Percentiles rank a stretch among this genome's conserved stretches.
These are phyloP conservation scores for Cercospora beticola DNA, from an alignment of 2,329 filamentous ascomycete genomes.

Conservation along the genomic window DNA sequence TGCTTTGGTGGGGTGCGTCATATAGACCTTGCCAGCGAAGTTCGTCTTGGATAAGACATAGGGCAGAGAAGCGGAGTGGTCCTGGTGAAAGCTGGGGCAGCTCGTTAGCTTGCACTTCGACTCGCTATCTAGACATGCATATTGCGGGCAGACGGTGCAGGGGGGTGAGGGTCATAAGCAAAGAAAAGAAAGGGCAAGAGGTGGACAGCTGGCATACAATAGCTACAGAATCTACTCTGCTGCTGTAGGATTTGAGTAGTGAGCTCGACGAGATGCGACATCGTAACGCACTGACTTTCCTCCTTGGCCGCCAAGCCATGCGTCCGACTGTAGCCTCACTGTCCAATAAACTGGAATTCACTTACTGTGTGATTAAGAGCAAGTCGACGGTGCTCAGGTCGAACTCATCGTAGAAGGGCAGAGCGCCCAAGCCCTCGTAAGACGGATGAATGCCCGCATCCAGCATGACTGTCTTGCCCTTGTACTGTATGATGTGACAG, in stretches of 20 bases:
- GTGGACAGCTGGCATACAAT: constrained; percentile 35
- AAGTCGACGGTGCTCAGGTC: constrained; percentile 96
- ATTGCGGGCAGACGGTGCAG: constrained; percentile 20
- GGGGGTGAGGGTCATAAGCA: constrained; percentile 6
- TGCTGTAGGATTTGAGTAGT: constrained; percentile 8
- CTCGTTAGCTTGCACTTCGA: constrained; percentile 3
- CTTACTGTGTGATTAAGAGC: constrained; percentile 98
- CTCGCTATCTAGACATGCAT: neutral
- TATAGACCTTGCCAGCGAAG: constrained; percentile 94
- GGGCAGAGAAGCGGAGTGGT: constrained; percentile 96
- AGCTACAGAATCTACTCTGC: constrained; percentile 35
- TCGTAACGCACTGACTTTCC: neutral
- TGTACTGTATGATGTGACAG: constrained; percentile 98
- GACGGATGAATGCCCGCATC: constrained; percentile 97
- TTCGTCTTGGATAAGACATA: constrained; percentile 98
- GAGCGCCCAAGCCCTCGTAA: constrained; percentile 86
- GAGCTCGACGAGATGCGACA: constrained; percentile 3
- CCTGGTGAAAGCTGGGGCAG: constrained; percentile 81
- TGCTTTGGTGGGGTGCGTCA: constrained; percentile 98
- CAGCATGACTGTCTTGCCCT: constrained; percentile 99
- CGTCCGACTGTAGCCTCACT: neutral
- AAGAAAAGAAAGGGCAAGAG: constrained; percentile 11
- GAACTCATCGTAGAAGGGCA: constrained; percentile 98
- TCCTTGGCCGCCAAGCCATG: neutral
- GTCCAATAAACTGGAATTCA: constrained; percentile 31